A percentile compares a stretch with the other conserved stretches of the same genome.
Evolutionary conservation across 192 early-diverging fungal genomes (phyloP).

Genomic region (Borealophlyctis nickersoniae): DNA sequence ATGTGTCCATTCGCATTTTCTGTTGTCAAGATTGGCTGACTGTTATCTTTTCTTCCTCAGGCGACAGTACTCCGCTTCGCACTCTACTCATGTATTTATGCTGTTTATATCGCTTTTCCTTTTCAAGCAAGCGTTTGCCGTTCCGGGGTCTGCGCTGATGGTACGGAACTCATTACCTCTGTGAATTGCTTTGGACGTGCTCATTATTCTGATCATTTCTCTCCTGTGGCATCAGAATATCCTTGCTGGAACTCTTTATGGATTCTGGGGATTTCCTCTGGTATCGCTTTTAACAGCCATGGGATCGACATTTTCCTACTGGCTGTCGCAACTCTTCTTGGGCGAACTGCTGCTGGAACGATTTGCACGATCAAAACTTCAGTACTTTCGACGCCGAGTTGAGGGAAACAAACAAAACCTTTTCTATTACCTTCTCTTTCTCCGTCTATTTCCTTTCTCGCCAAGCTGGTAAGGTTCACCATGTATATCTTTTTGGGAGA

Average conservation of each 20-base stretch:
- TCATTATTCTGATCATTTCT: neutral
- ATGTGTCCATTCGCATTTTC: neutral
- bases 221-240: slow-evolving; percentile 17
- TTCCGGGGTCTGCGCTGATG: slow-evolving; percentile 37
- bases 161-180: slow-evolving; percentile 4
- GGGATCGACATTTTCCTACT: slow-evolving; percentile 33
- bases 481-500: too few relatives aligned
- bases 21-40: neutral
- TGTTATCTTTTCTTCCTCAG: slow-evolving; percentile 11
- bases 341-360: slow-evolving; percentile 25
- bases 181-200: neutral
- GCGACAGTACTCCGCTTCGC: slow-evolving; percentile 24
- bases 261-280: slow-evolving; percentile 28
- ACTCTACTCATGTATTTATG: slow-evolving; percentile 15
- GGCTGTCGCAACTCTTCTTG: slow-evolving; percentile 24
- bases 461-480: slow-evolving; percentile 29
- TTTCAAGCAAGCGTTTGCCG: slow-evolving; percentile 40
- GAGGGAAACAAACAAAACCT: slow-evolving; percentile 31
- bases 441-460: slow-evolving; percentile 34
- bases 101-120: slow-evolving; percentile 29
- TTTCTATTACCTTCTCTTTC: slow-evolving; percentile 29
- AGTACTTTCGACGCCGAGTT: slow-evolving; percentile 18
- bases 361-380: slow-evolving; percentile 23
- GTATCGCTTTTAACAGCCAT: slow-evolving; percentile 27
- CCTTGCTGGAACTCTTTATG: slow-evolving; percentile 34